Conservation (phyloP, 1,139 yeast species). For the Citeromyces siamensis region DNA sequence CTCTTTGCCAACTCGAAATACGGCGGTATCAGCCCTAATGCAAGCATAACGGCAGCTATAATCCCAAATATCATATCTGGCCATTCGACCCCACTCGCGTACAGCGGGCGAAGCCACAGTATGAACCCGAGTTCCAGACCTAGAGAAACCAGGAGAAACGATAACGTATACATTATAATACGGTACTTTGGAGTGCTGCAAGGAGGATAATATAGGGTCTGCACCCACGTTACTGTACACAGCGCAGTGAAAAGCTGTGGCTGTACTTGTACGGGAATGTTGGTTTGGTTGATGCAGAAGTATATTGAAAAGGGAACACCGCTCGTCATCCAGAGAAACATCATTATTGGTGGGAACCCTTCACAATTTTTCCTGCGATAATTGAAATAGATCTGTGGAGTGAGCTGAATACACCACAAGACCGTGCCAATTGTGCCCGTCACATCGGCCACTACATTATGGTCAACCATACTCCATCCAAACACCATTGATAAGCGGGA, state of each 20-base stretch:
- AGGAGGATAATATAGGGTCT: conserved; percentile 44
- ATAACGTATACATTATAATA: conserved; percentile 12
- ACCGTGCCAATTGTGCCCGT: conserved; percentile 35
- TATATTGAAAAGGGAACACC: conserved; percentile 45
- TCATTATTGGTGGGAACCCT: conserved; percentile 48
- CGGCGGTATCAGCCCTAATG: conserved; percentile 41
- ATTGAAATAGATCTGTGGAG: conserved; percentile 37
- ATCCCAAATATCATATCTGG: conserved; percentile 42
- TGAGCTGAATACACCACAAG: conserved; percentile 41
- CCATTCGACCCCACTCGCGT: conserved; percentile 27
- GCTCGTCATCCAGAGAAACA: conserved; percentile 45
- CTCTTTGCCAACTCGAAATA: conserved; percentile 39
- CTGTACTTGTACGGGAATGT: conserved; percentile 40
- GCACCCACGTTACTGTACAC: conserved; percentile 38
- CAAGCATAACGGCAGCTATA: conserved; percentile 34
- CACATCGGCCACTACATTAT: conserved; percentile 24
- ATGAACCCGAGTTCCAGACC: conserved; percentile 27
- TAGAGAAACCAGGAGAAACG: conserved; percentile 16
- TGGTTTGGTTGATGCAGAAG: conserved; percentile 35
- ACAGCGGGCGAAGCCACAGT: conserved; percentile 35
- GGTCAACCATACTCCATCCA: conserved; percentile 7
- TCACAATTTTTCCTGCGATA: conserved; percentile 36
- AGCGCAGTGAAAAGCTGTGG: conserved; percentile 40
- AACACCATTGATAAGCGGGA: no score
- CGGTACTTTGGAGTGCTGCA: conserved; percentile 15